Conservation (phyloP, 2,329 filamentous ascomycete genomes). For the Calonectria pauciramosa region DNA sequence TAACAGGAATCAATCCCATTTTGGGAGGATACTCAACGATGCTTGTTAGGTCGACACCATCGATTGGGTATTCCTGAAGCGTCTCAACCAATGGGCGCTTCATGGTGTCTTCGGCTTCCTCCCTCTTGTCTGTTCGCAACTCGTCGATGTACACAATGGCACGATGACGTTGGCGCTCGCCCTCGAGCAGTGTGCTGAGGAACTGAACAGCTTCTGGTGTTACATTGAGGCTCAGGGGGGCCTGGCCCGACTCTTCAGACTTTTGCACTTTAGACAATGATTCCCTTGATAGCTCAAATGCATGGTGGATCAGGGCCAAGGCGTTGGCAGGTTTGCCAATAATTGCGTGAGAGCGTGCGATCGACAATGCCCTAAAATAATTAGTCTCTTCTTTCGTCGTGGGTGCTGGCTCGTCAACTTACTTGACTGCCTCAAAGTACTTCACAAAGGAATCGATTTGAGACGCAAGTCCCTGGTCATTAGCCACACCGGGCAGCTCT, state of each 20-base stretch:
- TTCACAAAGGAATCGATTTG: constrained; percentile 83
- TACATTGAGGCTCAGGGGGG: constrained; percentile 78
- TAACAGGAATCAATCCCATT: constrained; percentile 86
- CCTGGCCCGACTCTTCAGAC: constrained; percentile 42
- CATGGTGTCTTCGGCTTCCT: constrained; percentile 47
- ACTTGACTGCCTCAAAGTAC: constrained; percentile 94
- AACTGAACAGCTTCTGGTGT: constrained; percentile 68
- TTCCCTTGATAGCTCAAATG: constrained; percentile 72
- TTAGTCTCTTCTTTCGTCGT: constrained; percentile 28
- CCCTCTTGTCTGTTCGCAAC: constrained; percentile 65
- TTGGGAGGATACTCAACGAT: constrained; percentile 90
- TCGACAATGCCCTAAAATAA: constrained; percentile 76
- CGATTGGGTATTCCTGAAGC: constrained; percentile 80
- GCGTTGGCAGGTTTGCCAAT: constrained; percentile 81
- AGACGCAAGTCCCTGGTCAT: constrained; percentile 80
- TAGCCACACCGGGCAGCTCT: constrained; percentile 89
- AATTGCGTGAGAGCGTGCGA: constrained; percentile 87
- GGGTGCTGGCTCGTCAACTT: constrained; percentile 47
- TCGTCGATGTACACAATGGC: constrained; percentile 88
- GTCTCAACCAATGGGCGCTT: constrained; percentile 77
- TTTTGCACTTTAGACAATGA: constrained; percentile 64
- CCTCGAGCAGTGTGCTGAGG: constrained; percentile 74
- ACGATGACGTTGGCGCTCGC: constrained; percentile 83
- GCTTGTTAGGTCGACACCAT: constrained; percentile 80
- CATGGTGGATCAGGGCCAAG: constrained; percentile 85